A percentile compares a stretch with the other conserved stretches of the same genome.
phyloP scores from a whole-genome alignment of 73 alveolate genomes.

The Tetrahymena borealis region DNA sequence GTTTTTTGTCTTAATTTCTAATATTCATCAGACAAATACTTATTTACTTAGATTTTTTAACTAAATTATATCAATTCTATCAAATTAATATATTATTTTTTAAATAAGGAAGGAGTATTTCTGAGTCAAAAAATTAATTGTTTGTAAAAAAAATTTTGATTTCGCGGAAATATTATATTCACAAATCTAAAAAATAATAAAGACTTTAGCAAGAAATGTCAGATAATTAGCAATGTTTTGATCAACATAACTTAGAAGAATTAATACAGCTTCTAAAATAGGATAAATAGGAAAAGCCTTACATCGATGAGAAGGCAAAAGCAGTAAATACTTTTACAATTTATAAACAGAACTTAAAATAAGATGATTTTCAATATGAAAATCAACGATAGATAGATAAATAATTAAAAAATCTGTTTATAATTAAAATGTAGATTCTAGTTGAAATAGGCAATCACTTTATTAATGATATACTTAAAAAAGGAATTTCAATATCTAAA shows the following conservation, averaged over 20 bases:
- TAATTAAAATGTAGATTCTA: background rate
- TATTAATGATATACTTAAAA: background rate
- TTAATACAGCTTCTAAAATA: background rate
- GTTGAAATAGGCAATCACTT: background rate
- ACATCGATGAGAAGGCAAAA: background rate
- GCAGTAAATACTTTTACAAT: background rate
- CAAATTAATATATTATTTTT: too few relatives aligned
- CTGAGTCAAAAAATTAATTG: background rate
- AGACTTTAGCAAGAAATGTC: background rate
- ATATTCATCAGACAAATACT: too few relatives aligned
- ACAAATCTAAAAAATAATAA: background rate
- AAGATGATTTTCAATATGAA: too few relatives aligned
- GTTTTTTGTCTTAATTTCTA: too few relatives aligned
- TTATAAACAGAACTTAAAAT: too few relatives aligned
- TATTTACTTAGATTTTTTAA: too few relatives aligned
- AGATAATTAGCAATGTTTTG: background rate
- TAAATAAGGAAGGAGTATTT: too few relatives aligned
- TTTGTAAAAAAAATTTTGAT: background rate
- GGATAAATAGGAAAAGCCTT: background rate
- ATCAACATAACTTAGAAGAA: background rate
- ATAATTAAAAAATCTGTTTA: background rate
- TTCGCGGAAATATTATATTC: background rate
- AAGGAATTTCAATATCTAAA: background rate
- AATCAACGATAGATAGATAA: background rate
- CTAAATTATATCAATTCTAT: too few relatives aligned